Percentiles rank a stretch among this genome's conserved stretches.
Evolutionary conservation across 2,329 filamentous ascomycete species (phyloP).

Genomic region (Chaetomium sp.): DNA sequence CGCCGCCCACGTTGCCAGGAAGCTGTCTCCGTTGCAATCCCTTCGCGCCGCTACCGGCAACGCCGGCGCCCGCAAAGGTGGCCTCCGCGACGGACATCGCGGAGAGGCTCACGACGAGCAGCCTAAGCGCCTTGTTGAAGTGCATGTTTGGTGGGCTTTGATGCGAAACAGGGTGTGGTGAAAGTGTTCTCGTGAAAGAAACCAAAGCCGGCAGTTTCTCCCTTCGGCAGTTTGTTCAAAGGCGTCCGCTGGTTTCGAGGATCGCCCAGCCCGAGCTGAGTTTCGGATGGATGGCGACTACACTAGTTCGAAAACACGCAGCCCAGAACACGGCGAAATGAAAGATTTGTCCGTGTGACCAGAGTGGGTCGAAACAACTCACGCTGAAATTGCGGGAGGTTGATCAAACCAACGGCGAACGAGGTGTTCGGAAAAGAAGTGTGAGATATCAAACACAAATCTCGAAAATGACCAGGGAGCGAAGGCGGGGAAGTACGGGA

Average conservation of each 20-base stretch:
- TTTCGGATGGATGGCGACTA: conserved; percentile 6
- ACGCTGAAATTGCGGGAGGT: not conserved
- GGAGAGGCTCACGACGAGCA: conserved; percentile 45
- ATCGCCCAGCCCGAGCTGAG: not conserved
- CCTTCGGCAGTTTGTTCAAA: not conserved
- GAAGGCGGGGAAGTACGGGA: conserved; percentile 15
- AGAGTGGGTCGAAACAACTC: not conserved
- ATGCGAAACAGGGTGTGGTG: not conserved
- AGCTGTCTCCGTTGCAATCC: conserved; percentile 23
- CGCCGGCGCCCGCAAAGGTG: conserved; percentile 27
- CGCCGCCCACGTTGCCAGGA: too few relatives aligned
- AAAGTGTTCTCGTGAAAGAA: not conserved
- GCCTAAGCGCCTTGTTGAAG: conserved; percentile 37
- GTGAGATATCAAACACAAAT: conserved; percentile 8
- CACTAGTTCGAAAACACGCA: conserved; percentile 1
- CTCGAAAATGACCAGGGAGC: conserved; percentile 6
- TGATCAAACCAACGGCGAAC: too few relatives aligned
- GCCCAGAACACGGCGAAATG: conserved; percentile 6
- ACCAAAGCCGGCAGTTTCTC: not conserved
- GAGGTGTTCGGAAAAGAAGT: not conserved
- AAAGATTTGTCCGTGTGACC: conserved; percentile 9
- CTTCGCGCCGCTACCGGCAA: conserved; percentile 23
- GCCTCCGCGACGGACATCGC: conserved; percentile 42
- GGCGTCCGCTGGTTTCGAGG: not conserved
- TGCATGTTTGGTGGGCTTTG: conserved; percentile 38